Conservation (phyloP, 805 yeast species). For the Debaryomyces prosopidis region DNA sequence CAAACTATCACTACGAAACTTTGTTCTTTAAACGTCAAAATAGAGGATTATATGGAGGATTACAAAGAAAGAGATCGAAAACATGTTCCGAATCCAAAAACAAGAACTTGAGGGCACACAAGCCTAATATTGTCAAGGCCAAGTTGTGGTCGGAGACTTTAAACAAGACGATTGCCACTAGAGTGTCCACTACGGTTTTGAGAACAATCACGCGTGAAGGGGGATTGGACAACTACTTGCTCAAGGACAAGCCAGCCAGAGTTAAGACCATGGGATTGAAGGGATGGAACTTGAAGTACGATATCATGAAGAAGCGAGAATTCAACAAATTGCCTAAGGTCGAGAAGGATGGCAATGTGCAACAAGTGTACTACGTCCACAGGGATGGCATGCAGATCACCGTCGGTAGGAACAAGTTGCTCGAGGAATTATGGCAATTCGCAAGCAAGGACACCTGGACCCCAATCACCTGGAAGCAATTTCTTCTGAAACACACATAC, state of each 20-base stretch:
- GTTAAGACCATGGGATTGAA: conserved; percentile 87
- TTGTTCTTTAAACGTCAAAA: conserved; percentile 79
- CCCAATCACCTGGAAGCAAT: conserved; percentile 45
- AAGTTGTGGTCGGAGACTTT: conserved; percentile 84
- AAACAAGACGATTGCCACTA: conserved; percentile 53
- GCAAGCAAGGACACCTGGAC: conserved; percentile 48
- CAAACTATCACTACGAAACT: conserved; percentile 58
- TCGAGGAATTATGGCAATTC: conserved; percentile 53
- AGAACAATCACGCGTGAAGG: conserved; percentile 91
- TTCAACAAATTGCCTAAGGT: conserved; percentile 41
- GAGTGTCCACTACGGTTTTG: conserved; percentile 76
- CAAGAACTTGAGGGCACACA: conserved; percentile 71
- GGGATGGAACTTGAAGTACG: conserved; percentile 89
- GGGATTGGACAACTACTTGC: conserved; percentile 85
- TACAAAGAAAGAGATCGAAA: conserved; percentile 74
- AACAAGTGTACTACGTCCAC: conserved; percentile 51
- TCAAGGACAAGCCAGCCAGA: conserved; percentile 86
- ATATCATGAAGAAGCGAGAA: conserved; percentile 53
- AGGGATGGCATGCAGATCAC: conserved; percentile 46
- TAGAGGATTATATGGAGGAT: conserved; percentile 88
- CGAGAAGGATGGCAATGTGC: conserved; percentile 23
- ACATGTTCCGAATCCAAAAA: conserved; percentile 76
- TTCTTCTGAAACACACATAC: conserved; percentile 45
- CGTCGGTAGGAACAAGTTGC: conserved; percentile 65
- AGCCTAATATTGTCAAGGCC: conserved; percentile 77